Percentiles rank a stretch among this genome's conserved stretches.
Evolutionary conservation across 305 asterid genomes (phyloP).

Genomic region (Ilex paraguariensis): DNA sequence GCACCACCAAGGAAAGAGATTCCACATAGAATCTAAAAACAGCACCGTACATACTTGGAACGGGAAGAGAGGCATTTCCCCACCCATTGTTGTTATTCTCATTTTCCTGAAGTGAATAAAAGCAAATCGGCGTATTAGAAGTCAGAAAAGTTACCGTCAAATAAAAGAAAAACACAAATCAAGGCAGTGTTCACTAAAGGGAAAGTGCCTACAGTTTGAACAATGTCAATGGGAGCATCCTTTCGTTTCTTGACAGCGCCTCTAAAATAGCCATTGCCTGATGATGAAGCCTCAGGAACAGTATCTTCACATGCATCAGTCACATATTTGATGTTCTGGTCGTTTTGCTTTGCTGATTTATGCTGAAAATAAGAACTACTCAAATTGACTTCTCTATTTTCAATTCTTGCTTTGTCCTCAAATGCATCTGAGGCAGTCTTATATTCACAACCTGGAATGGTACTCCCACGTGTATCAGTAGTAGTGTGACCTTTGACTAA

Average conservation of each 20-base stretch:
- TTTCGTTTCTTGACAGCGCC: constrained; percentile 46
- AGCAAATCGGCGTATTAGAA: too few species aligned
- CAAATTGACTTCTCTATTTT: constrained; percentile 20
- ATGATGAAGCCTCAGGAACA: constrained; percentile 17
- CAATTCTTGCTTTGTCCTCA: constrained; percentile 21
- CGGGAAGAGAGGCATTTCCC: constrained; percentile 5
- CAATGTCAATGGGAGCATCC: constrained; percentile 26
- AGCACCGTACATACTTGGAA: constrained; percentile 6
- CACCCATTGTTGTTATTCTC: constrained; percentile 10
- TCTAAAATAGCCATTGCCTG: constrained; percentile 23
- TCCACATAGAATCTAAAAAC: too few species aligned
- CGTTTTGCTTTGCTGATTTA: constrained; percentile 23
- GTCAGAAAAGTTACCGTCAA: not conserved
- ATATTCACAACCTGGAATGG: constrained; percentile 4
- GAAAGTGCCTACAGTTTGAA: constrained; percentile 41
- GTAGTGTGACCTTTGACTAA: constrained; percentile 12
- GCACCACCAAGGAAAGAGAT: not conserved
- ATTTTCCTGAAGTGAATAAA: constrained; percentile 27
- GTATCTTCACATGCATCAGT: constrained; percentile 20
- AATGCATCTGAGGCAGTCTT: constrained; percentile 21
- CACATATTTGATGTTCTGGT: constrained; percentile 23
- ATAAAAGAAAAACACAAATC: not conserved
- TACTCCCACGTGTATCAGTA: constrained; percentile 14
- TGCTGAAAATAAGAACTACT: constrained; percentile 39
- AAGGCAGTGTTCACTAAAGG: not conserved